Evolutionary conservation across 345 rosid species (phyloP).

Genomic region (Hypericum perforatum): DNA sequence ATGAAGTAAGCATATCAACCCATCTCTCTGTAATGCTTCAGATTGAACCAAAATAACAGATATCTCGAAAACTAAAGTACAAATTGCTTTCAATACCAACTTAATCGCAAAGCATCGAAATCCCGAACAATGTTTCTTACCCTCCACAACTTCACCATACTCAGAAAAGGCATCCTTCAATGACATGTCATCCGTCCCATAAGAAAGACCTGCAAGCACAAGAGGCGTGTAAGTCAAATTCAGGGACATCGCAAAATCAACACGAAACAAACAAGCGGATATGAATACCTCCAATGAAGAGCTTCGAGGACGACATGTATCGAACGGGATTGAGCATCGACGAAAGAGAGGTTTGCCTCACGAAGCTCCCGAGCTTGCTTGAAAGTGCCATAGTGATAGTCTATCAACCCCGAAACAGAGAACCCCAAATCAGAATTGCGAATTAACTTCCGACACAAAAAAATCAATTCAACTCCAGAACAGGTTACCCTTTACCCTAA

Average conservation of each 20-base stretch:
- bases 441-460: not conserved
- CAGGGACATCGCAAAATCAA: not conserved
- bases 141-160: slow-evolving; percentile 30
- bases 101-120: too few relatives aligned
- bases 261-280: not conserved
- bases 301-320: slow-evolving; percentile 39
- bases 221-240: not conserved
- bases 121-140: slow-evolving; percentile 10
- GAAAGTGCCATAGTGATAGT: slow-evolving; percentile 47
- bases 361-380: slow-evolving; percentile 41
- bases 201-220: slow-evolving; percentile 24
- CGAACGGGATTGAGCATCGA: slow-evolving; percentile 57
- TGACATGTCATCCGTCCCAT: slow-evolving; percentile 26
- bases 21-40: too few relatives aligned
- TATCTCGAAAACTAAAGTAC: too few relatives aligned
- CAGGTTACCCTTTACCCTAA: too few relatives aligned
- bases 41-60: too few relatives aligned
- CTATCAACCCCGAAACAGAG: not conserved
- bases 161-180: slow-evolving; percentile 33
- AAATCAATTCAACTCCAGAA: too few relatives aligned
- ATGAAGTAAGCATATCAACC: too few relatives aligned
- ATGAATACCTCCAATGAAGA: slow-evolving; percentile 69
- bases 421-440: not conserved
- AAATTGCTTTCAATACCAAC: too few relatives aligned
- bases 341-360: slow-evolving; percentile 34